phyloP scores from a whole-genome alignment of 1,139 yeast genomes.

The Pichia sp. region DNA sequence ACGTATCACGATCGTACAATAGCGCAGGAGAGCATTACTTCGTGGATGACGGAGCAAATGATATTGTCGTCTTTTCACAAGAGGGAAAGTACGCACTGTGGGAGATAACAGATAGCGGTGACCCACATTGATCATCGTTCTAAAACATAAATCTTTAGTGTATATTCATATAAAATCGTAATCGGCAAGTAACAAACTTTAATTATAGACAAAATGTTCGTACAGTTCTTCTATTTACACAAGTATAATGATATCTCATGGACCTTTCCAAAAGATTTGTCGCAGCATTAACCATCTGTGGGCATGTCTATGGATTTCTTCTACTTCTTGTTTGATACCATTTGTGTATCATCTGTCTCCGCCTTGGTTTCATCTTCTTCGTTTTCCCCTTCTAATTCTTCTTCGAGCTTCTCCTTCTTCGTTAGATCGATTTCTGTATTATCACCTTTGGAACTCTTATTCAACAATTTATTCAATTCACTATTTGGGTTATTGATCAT shows the following conservation, averaged over 20 bases:
- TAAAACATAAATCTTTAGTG: neutral
- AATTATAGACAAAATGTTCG: neutral
- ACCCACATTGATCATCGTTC: constrained; percentile 16
- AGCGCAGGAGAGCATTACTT: constrained; percentile 25
- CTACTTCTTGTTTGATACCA: neutral
- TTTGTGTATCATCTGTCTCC: neutral
- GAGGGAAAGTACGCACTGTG: constrained; percentile 23
- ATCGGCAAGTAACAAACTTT: neutral
- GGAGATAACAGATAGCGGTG: constrained; percentile 30
- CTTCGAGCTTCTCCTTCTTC: constrained; percentile 14
- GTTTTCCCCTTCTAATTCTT: constrained; percentile 5
- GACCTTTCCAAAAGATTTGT: constrained; percentile 1
- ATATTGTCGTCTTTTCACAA: constrained; percentile 20
- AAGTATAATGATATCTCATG: neutral
- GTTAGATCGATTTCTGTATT: constrained; percentile 26
- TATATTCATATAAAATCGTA: neutral
- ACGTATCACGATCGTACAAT: constrained; percentile 27
- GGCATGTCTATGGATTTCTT: neutral
- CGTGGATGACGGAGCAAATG: constrained; percentile 30
- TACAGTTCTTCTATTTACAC: neutral
- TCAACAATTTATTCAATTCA: constrained; percentile 65
- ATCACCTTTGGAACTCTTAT: constrained; percentile 33
- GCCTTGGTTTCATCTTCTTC: neutral
- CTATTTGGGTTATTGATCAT: constrained; percentile 59
- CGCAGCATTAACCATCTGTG: neutral